Conservation (phyloP, 257 asterid genomes). For the Cordia subcordata region DNA sequence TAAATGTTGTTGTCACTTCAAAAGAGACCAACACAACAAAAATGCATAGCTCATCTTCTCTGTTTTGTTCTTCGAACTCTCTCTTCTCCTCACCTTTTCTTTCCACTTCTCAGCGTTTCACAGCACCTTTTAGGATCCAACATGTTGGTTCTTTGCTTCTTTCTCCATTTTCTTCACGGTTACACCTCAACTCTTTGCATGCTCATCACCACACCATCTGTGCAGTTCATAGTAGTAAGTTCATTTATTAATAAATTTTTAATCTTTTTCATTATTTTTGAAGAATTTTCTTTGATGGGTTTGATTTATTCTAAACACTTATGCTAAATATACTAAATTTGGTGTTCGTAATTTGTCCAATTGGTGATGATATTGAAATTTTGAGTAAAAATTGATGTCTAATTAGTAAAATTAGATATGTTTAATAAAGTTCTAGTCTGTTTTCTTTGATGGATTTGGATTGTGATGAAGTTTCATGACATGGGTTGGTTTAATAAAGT, state of each 20-base stretch:
- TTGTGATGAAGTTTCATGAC: not conserved
- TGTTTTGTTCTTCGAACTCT: conserved; percentile 38
- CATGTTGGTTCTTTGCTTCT: conserved; percentile 7
- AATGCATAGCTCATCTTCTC: conserved; percentile 46
- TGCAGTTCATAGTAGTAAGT: conserved; percentile 36
- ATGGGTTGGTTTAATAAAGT: not conserved
- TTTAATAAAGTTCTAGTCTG: no score
- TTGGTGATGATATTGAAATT: no score
- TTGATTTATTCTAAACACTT: no score
- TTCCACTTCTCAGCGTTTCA: conserved; percentile 15
- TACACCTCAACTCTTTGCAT: conserved; percentile 20
- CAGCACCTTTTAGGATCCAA: conserved; percentile 17
- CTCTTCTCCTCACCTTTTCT: conserved; percentile 8
- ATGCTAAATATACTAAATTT: no score
- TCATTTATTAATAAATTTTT: conserved; percentile 2
- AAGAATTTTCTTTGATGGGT: not conserved
- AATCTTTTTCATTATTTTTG: not conserved
- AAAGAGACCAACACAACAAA: not conserved
- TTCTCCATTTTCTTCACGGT: conserved; percentile 21
- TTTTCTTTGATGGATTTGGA: no score
- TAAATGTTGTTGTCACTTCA: not conserved
- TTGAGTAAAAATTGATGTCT: no score
- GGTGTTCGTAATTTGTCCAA: no score
- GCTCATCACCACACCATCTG: conserved; percentile 21
- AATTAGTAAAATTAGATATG: no score